Evolutionary conservation across 805 yeast species (phyloP).

Genomic region (Saturnispora silvae): DNA sequence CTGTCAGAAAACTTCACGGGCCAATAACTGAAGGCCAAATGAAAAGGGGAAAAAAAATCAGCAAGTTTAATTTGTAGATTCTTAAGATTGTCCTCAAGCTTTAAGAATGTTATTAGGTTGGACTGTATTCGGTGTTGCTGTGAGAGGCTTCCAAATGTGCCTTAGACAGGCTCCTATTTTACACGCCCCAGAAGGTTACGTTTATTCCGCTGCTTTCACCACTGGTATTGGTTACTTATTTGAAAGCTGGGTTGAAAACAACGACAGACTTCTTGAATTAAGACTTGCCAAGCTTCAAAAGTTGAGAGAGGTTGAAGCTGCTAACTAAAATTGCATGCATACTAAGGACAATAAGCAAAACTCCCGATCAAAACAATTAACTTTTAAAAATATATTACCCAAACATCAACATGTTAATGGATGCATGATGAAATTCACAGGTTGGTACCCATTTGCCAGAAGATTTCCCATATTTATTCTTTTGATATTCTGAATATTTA

Average conservation of each 20-base stretch:
- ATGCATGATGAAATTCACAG: too few species aligned
- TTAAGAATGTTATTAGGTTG: conserved; percentile 25
- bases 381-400: too few species aligned
- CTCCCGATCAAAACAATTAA: too few species aligned
- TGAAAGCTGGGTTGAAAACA: conserved; percentile 29
- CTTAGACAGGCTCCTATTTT: conserved; percentile 31
- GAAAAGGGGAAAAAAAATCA: neutral
- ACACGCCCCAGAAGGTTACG: conserved; percentile 30
- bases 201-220: conserved; percentile 35
- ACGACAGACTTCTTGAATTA: conserved; percentile 28
- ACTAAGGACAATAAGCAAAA: too few species aligned
- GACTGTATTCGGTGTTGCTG: conserved; percentile 31
- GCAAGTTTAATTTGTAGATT: neutral
- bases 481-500: conserved; percentile 3
- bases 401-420: too few species aligned
- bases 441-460: too few species aligned
- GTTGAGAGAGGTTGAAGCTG: conserved; percentile 26
- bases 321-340: too few species aligned
- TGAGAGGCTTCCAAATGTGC: conserved; percentile 36
- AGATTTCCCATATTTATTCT: conserved; percentile 7
- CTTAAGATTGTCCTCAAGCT: too few species aligned
- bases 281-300: conserved; percentile 29
- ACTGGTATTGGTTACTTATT: conserved; percentile 32
- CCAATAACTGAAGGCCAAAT: neutral
- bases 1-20: neutral